These are phyloP conservation scores for Aaosphaeria arxii DNA, from an alignment of 2,329 filamentous ascomycete genomes.

Conservation along the genomic window DNA sequence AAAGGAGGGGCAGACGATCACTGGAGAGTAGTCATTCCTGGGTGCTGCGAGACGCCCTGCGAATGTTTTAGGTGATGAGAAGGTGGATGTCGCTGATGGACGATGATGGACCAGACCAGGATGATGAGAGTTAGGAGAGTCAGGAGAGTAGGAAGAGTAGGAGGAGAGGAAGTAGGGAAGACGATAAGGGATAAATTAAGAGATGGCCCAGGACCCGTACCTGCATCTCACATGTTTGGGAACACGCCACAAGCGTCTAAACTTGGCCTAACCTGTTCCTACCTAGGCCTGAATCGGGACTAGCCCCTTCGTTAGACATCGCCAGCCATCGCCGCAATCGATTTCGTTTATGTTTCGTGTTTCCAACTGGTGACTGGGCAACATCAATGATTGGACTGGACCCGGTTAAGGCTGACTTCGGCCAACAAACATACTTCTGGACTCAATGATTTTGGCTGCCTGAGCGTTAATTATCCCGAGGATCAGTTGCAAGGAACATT, in stretches of 20 bases:
- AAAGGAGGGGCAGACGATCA: no score
- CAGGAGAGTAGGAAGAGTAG: no score
- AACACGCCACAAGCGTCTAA: not conserved
- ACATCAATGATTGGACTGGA: not conserved
- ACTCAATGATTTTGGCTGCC: not conserved
- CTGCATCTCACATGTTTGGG: not conserved
- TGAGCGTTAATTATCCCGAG: not conserved
- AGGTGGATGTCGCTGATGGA: not conserved
- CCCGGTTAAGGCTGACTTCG: not conserved
- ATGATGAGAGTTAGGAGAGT: no score
- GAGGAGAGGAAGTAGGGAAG: not conserved
- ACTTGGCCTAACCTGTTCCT: not conserved
- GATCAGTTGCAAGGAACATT: not conserved
- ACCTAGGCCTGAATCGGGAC: no score
- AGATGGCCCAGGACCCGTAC: not conserved
- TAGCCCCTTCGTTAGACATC: not conserved
- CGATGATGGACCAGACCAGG: not conserved
- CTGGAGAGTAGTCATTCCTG: no score
- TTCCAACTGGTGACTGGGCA: not conserved
- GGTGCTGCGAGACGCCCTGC: no score
- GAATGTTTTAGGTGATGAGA: not conserved
- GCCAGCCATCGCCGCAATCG: not conserved
- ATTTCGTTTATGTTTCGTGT: conserved; percentile 1
- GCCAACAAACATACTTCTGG: not conserved
- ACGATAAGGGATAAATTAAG: not conserved